Evolutionary conservation across 345 rosid species (phyloP).

Genomic region (Bruguiera parviflora): DNA sequence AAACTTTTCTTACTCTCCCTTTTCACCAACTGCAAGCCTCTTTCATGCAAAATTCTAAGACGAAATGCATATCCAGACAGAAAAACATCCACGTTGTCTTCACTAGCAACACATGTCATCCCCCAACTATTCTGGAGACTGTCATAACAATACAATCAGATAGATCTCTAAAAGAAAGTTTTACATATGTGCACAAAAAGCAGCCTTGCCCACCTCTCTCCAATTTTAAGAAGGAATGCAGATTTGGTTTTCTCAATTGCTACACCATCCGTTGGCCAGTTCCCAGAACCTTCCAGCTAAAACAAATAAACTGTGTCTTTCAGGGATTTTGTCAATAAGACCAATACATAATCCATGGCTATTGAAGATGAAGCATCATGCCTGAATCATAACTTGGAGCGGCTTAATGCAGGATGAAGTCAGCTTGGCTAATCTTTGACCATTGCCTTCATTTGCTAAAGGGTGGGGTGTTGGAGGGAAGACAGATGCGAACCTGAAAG

Average conservation of each 20-base stretch:
- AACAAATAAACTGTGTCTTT: constrained; percentile 19
- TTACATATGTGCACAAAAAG: not conserved
- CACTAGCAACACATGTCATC: constrained; percentile 63
- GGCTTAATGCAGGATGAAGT: constrained; percentile 64
- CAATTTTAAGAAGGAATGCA: constrained; percentile 86
- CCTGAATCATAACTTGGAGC: constrained; percentile 94
- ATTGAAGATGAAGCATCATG: constrained; percentile 14
- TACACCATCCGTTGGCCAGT: constrained; percentile 86
- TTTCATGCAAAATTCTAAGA: constrained; percentile 79
- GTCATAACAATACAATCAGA: constrained; percentile 31
- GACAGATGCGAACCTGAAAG: constrained; percentile 83
- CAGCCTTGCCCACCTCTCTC: constrained; percentile 57
- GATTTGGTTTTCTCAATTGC: constrained; percentile 86
- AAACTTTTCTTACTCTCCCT: constrained; percentile 57
- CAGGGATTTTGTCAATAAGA: constrained; percentile 1
- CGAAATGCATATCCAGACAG: constrained; percentile 82
- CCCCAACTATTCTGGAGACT: constrained; percentile 71
- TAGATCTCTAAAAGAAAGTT: not conserved
- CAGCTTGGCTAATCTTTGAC: constrained; percentile 43
- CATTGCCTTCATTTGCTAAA: constrained; percentile 47
- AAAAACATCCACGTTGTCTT: constrained; percentile 70
- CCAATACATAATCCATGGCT: not conserved
- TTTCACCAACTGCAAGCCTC: constrained; percentile 74
- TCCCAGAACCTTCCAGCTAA: constrained; percentile 96
- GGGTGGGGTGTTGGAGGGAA: constrained; percentile 94